phyloP scores from a whole-genome alignment of 305 asterid species.

The Rubia balearica region DNA sequence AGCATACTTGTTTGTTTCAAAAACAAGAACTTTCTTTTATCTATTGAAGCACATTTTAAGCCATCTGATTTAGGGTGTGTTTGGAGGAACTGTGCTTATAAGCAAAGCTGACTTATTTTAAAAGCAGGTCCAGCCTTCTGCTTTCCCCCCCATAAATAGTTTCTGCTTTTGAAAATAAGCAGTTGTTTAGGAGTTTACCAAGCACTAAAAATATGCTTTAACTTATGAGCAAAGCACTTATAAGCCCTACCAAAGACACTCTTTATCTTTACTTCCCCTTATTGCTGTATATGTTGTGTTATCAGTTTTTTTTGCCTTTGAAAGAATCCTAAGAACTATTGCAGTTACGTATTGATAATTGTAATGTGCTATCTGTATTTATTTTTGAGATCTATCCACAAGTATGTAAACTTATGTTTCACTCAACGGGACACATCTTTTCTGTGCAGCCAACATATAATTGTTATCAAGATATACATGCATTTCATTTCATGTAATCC shows the following conservation, averaged over 20 bases:
- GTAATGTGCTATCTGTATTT: background rate
- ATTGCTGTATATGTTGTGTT: background rate
- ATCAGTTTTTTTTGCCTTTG: background rate
- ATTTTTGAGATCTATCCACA: background rate
- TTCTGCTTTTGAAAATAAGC: too few relatives aligned
- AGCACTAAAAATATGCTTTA: too few relatives aligned
- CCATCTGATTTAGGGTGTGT: background rate
- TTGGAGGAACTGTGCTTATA: too few relatives aligned
- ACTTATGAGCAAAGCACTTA: too few relatives aligned
- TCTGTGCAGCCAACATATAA: background rate
- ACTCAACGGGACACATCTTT: background rate
- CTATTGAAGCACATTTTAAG: background rate
- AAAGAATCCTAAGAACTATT: background rate
- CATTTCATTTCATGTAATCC: background rate
- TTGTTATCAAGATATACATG: background rate
- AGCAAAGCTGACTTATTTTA: too few relatives aligned
- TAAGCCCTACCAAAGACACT: too few relatives aligned
- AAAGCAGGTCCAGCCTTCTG: too few relatives aligned
- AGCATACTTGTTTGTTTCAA: background rate
- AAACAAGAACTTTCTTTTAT: background rate
- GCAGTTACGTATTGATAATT: background rate
- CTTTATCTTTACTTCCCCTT: background rate
- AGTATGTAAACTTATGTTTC: background rate
- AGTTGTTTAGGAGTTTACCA: too few relatives aligned
- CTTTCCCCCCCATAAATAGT: too few relatives aligned